phyloP scores from a whole-genome alignment of 805 yeast genomes.

The Saccharomycopsis oosterbeekiorum region DNA sequence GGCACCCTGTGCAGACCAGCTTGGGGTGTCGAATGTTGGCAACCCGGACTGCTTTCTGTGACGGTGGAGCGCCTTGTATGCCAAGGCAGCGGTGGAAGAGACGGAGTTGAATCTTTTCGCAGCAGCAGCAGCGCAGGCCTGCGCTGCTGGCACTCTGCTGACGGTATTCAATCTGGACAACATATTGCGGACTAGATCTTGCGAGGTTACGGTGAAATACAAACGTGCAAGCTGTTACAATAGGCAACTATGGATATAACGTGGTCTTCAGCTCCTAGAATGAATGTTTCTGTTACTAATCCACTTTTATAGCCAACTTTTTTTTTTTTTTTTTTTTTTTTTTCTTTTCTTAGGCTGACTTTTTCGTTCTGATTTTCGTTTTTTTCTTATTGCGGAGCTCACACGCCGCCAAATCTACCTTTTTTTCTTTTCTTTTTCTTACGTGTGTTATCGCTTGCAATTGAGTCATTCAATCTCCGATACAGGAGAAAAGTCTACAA shows the following conservation, averaged over 20 bases:
- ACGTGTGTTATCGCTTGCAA: neutral
- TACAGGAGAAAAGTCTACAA: neutral
- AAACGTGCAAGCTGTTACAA: neutral
- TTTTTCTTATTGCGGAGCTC: neutral
- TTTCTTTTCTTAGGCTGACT: too few relatives aligned
- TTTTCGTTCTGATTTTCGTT: neutral
- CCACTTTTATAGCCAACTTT: neutral
- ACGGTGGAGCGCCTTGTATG: constrained; percentile 85
- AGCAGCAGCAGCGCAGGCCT: neutral
- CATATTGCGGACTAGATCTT: neutral
- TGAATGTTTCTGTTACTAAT: neutral
- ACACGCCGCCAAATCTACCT: neutral
- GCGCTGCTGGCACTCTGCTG: neutral
- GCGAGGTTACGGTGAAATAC: neutral
- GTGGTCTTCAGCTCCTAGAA: too few relatives aligned
- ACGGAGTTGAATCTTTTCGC: constrained; percentile 22
- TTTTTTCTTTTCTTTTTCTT: too few relatives aligned
- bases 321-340: too few relatives aligned
- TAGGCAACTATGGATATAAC: too few relatives aligned
- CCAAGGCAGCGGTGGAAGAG: constrained; percentile 86
- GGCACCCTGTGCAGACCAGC: constrained; percentile 94
- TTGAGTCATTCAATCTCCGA: neutral
- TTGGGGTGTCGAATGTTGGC: constrained; percentile 88
- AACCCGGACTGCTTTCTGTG: constrained; percentile 80
- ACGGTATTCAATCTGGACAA: neutral